Evolutionary conservation across 2,329 filamentous ascomycete genomes (phyloP).

Genomic region (Fusarium coicis): DNA sequence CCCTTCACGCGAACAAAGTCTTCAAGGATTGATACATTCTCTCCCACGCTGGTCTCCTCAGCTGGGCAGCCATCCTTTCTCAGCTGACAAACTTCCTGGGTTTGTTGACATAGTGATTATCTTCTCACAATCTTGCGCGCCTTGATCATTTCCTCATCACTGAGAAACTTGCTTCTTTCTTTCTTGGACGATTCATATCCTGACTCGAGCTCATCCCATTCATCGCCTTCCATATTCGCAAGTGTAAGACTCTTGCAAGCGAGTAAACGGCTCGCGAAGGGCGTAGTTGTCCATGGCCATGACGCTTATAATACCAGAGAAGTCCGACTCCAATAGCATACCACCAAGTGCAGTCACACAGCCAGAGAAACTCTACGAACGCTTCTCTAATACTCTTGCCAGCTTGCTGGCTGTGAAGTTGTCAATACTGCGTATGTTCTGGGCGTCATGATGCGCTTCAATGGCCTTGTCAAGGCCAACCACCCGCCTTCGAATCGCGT

Average conservation of each 20-base stretch:
- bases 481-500: not conserved
- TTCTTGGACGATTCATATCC: not conserved
- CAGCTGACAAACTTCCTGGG: not conserved
- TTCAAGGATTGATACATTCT: too few species aligned
- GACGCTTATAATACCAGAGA: not conserved
- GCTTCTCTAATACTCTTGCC: not conserved
- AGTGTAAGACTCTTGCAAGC: not conserved
- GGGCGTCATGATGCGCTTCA: not conserved
- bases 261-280: not conserved
- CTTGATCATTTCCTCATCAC: not conserved
- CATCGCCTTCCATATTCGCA: not conserved
- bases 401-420: not conserved
- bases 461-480: not conserved
- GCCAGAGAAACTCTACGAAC: not conserved
- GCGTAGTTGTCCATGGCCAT: not conserved
- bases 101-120: not conserved
- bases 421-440: not conserved
- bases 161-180: not conserved
- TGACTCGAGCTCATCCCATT: not conserved
- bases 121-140: not conserved
- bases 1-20: too few species aligned
- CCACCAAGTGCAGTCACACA: not conserved
- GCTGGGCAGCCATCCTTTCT: too few species aligned
- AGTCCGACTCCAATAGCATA: not conserved
- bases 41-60: too few species aligned